Conservation (phyloP, 441 rosid species). For the Eruca vesicaria region DNA sequence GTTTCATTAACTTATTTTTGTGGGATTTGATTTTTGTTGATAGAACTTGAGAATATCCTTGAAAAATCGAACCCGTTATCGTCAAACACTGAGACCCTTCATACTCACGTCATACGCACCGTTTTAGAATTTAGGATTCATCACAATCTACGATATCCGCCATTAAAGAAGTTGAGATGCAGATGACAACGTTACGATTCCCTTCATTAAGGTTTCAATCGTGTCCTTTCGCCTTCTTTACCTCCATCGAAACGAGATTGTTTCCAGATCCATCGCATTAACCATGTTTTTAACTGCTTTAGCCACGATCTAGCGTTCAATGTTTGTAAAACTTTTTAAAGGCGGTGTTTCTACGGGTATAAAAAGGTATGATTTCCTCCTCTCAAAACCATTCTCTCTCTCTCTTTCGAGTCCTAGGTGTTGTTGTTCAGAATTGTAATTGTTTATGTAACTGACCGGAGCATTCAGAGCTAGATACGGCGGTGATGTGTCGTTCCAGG, state of each 20-base stretch:
- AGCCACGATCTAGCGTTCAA: not conserved
- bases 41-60: not conserved
- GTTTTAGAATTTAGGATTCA: not conserved
- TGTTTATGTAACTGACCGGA: not conserved
- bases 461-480: not conserved
- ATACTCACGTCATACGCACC: not conserved
- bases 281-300: not conserved
- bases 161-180: not conserved
- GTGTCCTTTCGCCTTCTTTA: not conserved
- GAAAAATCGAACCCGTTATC: not conserved
- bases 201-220: not conserved
- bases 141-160: not conserved
- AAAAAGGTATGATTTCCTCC: not conserved
- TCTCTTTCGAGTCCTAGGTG: not conserved
- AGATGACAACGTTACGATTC: not conserved
- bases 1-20: not conserved
- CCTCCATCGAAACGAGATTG: not conserved
- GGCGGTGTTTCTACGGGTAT: not conserved
- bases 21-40: not conserved
- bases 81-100: not conserved
- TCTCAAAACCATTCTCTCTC: not conserved
- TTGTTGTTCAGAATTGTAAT: not conserved
- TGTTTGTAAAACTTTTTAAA: too few species aligned
- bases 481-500: not conserved
- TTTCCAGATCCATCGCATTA: not conserved